Percentiles rank a stretch among this genome's conserved stretches.
These are phyloP conservation scores for Ceratocystis diversiconidia DNA, from an alignment of 2,329 filamentous ascomycete species.

Conservation along the genomic window DNA sequence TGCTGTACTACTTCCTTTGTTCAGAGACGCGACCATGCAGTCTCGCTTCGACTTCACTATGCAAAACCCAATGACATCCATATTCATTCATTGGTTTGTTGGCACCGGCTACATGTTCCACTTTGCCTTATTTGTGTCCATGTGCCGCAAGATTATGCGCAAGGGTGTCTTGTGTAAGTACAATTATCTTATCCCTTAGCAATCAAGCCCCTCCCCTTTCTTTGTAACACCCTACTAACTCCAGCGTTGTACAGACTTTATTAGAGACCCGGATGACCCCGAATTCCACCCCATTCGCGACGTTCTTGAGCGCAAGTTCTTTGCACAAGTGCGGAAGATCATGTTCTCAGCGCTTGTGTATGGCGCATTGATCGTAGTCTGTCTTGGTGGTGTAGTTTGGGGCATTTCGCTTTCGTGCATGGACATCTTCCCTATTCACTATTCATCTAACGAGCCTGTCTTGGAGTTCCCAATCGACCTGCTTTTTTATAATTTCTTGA, in stretches of 20 bases:
- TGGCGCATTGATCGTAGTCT: slow-evolving; percentile 80
- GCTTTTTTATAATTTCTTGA: slow-evolving; percentile 91
- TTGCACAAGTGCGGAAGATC: slow-evolving; percentile 89
- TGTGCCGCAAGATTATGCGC: slow-evolving; percentile 97
- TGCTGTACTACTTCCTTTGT: slow-evolving; percentile 73
- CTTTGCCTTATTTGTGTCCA: slow-evolving; percentile 94
- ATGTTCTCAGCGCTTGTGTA: slow-evolving; percentile 93
- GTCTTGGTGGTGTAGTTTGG: slow-evolving; percentile 92
- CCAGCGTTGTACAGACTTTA: slow-evolving; percentile 54
- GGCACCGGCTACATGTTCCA: slow-evolving; percentile 99
- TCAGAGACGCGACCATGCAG: slow-evolving; percentile 62
- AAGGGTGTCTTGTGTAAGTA: slow-evolving; percentile 77
- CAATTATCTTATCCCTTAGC: too few species aligned
- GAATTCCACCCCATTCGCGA: slow-evolving; percentile 97
- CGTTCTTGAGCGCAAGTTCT: slow-evolving; percentile 82
- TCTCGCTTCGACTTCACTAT: slow-evolving; percentile 67
- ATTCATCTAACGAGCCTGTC: slow-evolving; percentile 82
- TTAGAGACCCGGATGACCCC: slow-evolving; percentile 92
- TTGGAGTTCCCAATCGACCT: slow-evolving; percentile 90
- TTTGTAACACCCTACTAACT: slow-evolving; percentile 23
- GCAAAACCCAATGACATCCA: slow-evolving; percentile 69
- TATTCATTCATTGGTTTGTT: slow-evolving; percentile 97
- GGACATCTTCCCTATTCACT: slow-evolving; percentile 75
- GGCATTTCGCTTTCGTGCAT: slow-evolving; percentile 55
- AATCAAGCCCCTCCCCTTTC: neutral